Evolutionary conservation across 2,329 filamentous ascomycete species (phyloP).

Genomic region (Didymellaceae sp.): DNA sequence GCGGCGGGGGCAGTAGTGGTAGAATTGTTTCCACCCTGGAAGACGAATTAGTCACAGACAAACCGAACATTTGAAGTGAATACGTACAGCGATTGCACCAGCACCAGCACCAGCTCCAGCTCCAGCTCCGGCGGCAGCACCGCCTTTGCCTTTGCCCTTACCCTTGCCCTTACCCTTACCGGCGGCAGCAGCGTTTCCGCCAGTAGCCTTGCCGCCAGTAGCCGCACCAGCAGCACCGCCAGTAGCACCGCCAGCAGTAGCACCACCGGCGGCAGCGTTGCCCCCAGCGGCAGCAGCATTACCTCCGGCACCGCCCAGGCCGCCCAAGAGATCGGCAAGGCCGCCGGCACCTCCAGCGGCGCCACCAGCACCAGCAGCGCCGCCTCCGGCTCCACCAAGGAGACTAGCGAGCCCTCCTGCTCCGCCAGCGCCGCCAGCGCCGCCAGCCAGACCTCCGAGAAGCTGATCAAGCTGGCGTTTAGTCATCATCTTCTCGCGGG

Average conservation of each 20-base stretch:
- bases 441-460: conserved; percentile 26
- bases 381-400: conserved; percentile 12
- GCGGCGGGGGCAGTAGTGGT: background rate
- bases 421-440: conserved; percentile 8
- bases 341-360: conserved; percentile 12
- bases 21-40: background rate
- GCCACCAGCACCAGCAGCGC: conserved; percentile 9
- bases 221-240: conserved; percentile 11
- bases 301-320: conserved; percentile 12
- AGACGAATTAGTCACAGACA: too few relatives aligned
- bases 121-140: background rate
- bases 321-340: conserved; percentile 15
- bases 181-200: background rate
- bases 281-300: conserved; percentile 3
- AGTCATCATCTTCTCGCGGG: conserved; percentile 27
- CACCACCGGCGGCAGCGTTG: background rate
- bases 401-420: conserved; percentile 10
- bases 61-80: too few relatives aligned
- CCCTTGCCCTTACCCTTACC: background rate
- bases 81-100: background rate
- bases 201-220: background rate
- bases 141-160: background rate
- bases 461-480: conserved; percentile 40
- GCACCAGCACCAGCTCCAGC: background rate
- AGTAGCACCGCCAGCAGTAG: background rate